These are phyloP conservation scores for Neofusicoccum sp. DNA, from an alignment of 2,329 filamentous ascomycete genomes.

Conservation along the genomic window DNA sequence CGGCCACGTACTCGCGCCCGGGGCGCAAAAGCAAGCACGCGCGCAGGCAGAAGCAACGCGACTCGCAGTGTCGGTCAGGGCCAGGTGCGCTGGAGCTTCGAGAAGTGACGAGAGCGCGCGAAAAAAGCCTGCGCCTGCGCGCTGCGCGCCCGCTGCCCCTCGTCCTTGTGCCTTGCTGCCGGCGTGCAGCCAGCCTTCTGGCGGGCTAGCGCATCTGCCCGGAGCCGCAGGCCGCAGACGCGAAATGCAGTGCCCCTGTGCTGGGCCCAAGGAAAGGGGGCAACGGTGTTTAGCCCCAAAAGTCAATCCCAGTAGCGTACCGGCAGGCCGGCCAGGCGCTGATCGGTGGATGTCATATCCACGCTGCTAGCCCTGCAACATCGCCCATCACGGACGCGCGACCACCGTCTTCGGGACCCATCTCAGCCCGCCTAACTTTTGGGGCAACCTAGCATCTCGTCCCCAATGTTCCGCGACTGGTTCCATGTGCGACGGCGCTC, in stretches of 20 bases:
- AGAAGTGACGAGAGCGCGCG: slow-evolving; percentile 16
- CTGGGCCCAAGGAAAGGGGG: slow-evolving; percentile 20
- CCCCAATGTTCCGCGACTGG: slow-evolving; percentile 19
- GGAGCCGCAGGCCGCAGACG: slow-evolving; percentile 20
- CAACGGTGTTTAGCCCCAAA: slow-evolving; percentile 20
- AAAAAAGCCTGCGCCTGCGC: slow-evolving; percentile 8
- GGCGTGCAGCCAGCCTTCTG: slow-evolving; percentile 15
- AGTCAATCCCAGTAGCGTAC: slow-evolving; percentile 21
- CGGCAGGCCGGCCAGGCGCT: slow-evolving; percentile 19
- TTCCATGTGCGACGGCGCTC: slow-evolving; percentile 14
- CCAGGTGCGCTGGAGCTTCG: slow-evolving; percentile 15
- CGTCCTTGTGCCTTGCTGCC: slow-evolving; percentile 18
- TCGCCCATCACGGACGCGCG: slow-evolving; percentile 19
- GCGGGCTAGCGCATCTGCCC: slow-evolving; percentile 18
- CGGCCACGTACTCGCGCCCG: slow-evolving; percentile 17
- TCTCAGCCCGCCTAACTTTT: slow-evolving; percentile 21
- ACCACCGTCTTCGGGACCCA: slow-evolving; percentile 16
- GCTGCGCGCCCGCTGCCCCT: slow-evolving; percentile 13
- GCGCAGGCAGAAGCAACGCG: slow-evolving; percentile 18
- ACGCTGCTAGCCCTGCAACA: slow-evolving; percentile 16
- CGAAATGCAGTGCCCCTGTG: slow-evolving; percentile 17
- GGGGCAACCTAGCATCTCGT: slow-evolving; percentile 18
- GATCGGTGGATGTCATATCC: slow-evolving; percentile 20
- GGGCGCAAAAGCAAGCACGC: slow-evolving; percentile 11
- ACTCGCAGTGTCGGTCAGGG: slow-evolving; percentile 17